Conservation (phyloP, 495 filamentous ascomycete species). For the Chaetomium cochliodes region DNA sequence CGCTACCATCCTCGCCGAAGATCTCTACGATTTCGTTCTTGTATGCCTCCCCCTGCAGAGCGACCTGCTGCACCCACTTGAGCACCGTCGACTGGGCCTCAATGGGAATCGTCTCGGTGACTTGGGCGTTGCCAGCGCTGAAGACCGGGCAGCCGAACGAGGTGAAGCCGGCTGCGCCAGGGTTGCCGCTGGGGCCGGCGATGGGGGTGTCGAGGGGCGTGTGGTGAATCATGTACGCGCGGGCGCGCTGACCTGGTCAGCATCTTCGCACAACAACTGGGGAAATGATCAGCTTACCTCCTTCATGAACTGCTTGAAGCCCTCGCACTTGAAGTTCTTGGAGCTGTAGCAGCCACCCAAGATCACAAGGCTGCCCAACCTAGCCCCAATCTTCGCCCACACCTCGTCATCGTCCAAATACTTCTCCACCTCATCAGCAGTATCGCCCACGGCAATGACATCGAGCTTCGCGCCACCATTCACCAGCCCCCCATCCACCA, state of each 20-base stretch:
- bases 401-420: conserved; percentile 53
- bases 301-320: conserved; percentile 47
- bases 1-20: conserved; percentile 8
- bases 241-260: conserved; percentile 47
- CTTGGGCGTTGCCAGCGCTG: conserved; percentile 41
- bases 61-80: conserved; percentile 49
- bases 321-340: conserved; percentile 35
- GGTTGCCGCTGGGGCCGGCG: conserved; percentile 45
- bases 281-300: conserved; percentile 39
- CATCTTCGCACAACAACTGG: neutral
- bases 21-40: conserved; percentile 37
- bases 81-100: conserved; percentile 38
- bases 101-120: conserved; percentile 43
- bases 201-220: conserved; percentile 50
- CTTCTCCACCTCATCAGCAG: conserved; percentile 50
- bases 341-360: conserved; percentile 41
- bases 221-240: conserved; percentile 58
- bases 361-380: conserved; percentile 42
- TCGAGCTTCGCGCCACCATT: conserved; percentile 54
- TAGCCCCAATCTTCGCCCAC: conserved; percentile 49
- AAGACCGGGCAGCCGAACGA: conserved; percentile 47
- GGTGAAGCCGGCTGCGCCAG: conserved; percentile 30
- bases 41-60: conserved; percentile 33
- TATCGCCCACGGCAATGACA: conserved; percentile 63
- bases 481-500: conserved; percentile 48